A percentile compares a stretch with the other conserved stretches of the same genome.
Conservation (phyloP, 345 rosid genomes). For the Jatropha curcas region DNA sequence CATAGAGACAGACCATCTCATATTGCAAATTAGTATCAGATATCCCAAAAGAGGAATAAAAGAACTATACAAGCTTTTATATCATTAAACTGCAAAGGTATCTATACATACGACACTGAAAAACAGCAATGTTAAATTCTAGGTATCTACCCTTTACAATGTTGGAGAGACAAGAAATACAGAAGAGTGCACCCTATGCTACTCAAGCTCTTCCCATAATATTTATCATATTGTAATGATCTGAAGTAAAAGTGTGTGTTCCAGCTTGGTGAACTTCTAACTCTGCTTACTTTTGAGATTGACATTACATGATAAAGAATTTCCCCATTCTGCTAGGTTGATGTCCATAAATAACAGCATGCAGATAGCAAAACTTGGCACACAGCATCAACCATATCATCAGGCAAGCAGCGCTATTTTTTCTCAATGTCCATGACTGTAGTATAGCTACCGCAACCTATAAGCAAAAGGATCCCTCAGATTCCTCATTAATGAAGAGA, state of each 20-base stretch:
- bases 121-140: background rate
- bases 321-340: too few species aligned
- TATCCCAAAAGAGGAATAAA: too few species aligned
- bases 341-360: too few species aligned
- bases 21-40: too few species aligned
- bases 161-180: background rate
- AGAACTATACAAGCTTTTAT: background rate
- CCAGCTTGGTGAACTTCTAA: background rate
- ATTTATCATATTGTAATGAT: background rate
- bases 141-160: background rate
- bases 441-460: background rate
- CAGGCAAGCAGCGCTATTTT: background rate
- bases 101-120: background rate
- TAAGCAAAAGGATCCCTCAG: background rate
- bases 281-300: too few species aligned
- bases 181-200: background rate
- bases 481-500: background rate
- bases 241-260: background rate
- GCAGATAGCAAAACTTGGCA: background rate
- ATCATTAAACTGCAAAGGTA: background rate
- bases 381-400: background rate
- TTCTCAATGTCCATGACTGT: background rate
- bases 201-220: background rate
- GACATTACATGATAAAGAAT: too few species aligned
- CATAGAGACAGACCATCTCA: too few species aligned